Evolutionary conservation across 495 filamentous ascomycete genomes (phyloP).

Genomic region (Lineolata rhizophorae): DNA sequence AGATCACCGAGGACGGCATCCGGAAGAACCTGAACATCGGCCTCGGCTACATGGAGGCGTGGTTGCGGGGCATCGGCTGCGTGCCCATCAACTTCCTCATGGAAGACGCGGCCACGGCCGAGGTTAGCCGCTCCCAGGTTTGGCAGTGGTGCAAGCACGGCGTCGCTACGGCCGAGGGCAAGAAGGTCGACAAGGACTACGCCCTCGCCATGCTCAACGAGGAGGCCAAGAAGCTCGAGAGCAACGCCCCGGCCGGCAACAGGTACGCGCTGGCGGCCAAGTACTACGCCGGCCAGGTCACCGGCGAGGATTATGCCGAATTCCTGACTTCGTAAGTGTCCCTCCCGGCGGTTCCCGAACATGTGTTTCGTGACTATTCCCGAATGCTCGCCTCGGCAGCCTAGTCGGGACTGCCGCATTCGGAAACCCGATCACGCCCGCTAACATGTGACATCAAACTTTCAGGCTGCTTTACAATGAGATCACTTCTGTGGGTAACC

Average conservation of each 20-base stretch:
- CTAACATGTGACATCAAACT: constrained; percentile 8
- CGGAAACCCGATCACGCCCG: background rate
- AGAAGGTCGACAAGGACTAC: constrained; percentile 81
- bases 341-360: constrained; percentile 1
- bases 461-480: constrained; percentile 84
- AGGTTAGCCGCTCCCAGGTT: constrained; percentile 77
- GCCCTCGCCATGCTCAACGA: constrained; percentile 71
- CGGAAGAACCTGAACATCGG: constrained; percentile 97
- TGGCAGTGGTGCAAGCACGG: constrained; percentile 94
- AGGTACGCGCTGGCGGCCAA: constrained; percentile 78
- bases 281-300: constrained; percentile 85
- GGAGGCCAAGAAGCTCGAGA: constrained; percentile 51
- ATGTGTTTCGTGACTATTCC: no score
- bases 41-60: constrained; percentile 95
- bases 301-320: constrained; percentile 91
- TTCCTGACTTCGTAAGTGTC: constrained; percentile 63
- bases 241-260: constrained; percentile 69
- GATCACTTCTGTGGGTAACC: constrained; percentile 58
- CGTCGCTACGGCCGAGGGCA: constrained; percentile 68
- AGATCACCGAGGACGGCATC: constrained; percentile 88
- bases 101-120: constrained; percentile 96
- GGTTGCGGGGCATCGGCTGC: constrained; percentile 85
- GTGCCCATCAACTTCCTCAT: constrained; percentile 99
- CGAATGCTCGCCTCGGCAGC: background rate
- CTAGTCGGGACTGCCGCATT: background rate